These are phyloP conservation scores for Euphorbia schlechtendalii DNA, from an alignment of 441 rosid genomes.

Conservation along the genomic window DNA sequence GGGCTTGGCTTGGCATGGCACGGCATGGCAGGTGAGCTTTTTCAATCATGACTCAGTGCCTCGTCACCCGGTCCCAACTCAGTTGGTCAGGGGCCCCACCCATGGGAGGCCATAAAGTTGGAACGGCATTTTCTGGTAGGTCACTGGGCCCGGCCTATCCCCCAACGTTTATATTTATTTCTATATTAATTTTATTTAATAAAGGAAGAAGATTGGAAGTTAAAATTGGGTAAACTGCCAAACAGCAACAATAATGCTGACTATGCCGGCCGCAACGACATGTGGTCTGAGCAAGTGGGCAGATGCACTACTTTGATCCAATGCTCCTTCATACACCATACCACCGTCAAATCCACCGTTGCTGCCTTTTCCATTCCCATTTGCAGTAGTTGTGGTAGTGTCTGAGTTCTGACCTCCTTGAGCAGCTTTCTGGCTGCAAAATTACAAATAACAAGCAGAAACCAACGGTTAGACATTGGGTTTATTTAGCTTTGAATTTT, in stretches of 20 bases:
- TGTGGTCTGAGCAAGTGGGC: constrained; percentile 25
- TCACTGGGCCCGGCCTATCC: not conserved
- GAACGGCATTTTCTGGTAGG: not conserved
- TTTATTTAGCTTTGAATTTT: too few species aligned
- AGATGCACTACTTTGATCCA: constrained; percentile 35
- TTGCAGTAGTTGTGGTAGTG: not conserved
- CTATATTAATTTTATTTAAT: not conserved
- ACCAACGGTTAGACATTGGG: constrained; percentile 31
- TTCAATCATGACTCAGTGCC: constrained; percentile 21
- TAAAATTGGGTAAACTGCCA: constrained; percentile 45
- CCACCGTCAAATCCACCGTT: not conserved
- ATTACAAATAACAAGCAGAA: constrained; percentile 5
- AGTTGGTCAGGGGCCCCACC: constrained; percentile 8
- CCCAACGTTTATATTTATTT: too few species aligned
- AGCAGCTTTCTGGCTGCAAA: constrained; percentile 72
- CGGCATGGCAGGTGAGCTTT: constrained; percentile 23
- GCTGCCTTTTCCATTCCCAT: not conserved
- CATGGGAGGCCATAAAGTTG: not conserved
- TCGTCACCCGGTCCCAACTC: constrained; percentile 4
- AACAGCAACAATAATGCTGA: constrained; percentile 35
- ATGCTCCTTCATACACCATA: constrained; percentile 73
- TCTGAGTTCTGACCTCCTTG: constrained; percentile 35
- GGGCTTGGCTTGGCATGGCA: too few species aligned
- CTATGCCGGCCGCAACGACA: constrained; percentile 19
- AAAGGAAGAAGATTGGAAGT: not conserved